Evolutionary conservation across 306 rosid species (phyloP).

Genomic region (Notholithocarpus densiflorus): DNA sequence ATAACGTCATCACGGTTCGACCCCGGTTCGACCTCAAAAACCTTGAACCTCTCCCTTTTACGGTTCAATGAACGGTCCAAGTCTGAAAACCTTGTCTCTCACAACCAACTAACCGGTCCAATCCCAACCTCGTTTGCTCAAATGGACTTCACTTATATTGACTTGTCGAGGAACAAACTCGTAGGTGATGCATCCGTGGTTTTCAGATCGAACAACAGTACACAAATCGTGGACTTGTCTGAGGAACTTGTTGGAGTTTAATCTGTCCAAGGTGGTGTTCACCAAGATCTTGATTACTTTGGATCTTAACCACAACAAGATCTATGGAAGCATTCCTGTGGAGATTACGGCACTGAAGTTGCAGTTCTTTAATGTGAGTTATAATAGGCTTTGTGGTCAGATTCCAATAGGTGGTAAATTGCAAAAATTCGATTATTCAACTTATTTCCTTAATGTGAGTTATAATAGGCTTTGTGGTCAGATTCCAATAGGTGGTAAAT

Average conservation of each 20-base stretch:
- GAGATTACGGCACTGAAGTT: conserved; percentile 37
- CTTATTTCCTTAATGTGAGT: conserved; percentile 68
- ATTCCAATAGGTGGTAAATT: conserved; percentile 62
- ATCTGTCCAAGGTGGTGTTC: conserved; percentile 41
- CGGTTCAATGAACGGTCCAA: no score
- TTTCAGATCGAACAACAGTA: conserved; percentile 46
- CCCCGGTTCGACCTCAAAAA: no score
- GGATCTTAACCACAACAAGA: conserved; percentile 60
- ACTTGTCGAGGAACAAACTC: conserved; percentile 63
- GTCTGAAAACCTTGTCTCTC: no score
- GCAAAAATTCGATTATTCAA: conserved; percentile 41
- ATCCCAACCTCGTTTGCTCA: conserved; percentile 49
- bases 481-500: conserved; percentile 58
- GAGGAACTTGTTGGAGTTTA: conserved; percentile 53
- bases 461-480: conserved; percentile 61
- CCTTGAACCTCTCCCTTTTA: no score
- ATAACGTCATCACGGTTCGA: no score
- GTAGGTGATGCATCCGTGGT: conserved; percentile 64
- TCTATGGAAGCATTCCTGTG: conserved; percentile 45
- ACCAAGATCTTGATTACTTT: conserved; percentile 34
- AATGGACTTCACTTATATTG: conserved; percentile 17
- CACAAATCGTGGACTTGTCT: conserved; percentile 41
- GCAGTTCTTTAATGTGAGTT: conserved; percentile 57
- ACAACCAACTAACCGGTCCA: conserved; percentile 46
- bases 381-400: conserved; percentile 57